Conservation (phyloP, 805 yeast species). For the Wickerhamiella sergipiensis region DNA sequence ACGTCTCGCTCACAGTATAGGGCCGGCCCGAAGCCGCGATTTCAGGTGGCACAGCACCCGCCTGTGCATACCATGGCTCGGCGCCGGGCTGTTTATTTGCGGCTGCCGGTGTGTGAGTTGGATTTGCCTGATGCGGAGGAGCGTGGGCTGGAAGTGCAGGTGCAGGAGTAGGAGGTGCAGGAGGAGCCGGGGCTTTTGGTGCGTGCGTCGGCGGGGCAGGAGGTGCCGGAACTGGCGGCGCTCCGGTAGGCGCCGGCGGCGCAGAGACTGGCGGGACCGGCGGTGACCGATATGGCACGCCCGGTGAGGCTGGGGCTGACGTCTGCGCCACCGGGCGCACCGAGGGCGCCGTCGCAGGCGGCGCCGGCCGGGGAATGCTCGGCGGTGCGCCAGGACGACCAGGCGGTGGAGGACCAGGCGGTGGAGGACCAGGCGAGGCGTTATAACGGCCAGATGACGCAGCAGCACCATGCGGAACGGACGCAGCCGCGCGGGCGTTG, state of each 20-base stretch:
- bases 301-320: conserved; percentile 4
- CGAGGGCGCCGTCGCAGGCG: too few species aligned
- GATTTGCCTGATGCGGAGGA: conserved; percentile 2
- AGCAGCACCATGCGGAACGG: not conserved
- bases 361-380: too few species aligned
- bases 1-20: not conserved
- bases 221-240: conserved; percentile 11
- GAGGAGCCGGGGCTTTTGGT: conserved; percentile 10
- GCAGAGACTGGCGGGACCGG: conserved; percentile 6
- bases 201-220: conserved; percentile 9
- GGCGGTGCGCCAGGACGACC: too few species aligned
- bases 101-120: conserved; percentile 10
- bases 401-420: too few species aligned
- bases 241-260: conserved; percentile 3
- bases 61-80: conserved; percentile 3
- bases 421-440: too few species aligned
- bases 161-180: conserved; percentile 6
- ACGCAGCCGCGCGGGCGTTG: conserved; percentile 4
- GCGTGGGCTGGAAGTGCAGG: not conserved
- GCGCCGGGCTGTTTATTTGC: not conserved
- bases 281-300: not conserved
- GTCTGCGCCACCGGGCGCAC: too few species aligned
- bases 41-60: conserved; percentile 9
- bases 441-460: too few species aligned
- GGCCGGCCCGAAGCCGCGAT: not conserved